phyloP scores from a whole-genome alignment of 768 basidiomycete species.

The Mycena alexandri region DNA sequence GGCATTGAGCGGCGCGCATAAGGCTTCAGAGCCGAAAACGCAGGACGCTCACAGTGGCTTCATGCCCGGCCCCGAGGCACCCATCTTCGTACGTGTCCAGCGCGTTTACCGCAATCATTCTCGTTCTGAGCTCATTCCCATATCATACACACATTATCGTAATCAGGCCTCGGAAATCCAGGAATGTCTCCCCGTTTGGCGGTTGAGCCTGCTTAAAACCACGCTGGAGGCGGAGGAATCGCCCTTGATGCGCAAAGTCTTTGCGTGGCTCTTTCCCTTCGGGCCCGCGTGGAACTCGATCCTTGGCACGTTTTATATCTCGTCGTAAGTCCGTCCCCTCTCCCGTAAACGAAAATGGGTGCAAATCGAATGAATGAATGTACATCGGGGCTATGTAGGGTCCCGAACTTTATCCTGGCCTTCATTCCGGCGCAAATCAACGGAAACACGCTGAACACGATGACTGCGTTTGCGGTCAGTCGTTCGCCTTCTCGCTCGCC shows the following conservation, averaged over 20 bases:
- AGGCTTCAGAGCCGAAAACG: background rate
- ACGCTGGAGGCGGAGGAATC: slow-evolving; percentile 74
- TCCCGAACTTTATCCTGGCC: slow-evolving; percentile 95
- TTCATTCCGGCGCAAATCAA: slow-evolving; percentile 93
- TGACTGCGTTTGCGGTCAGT: slow-evolving; percentile 93
- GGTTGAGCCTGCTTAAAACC: slow-evolving; percentile 69
- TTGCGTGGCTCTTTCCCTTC: slow-evolving; percentile 88
- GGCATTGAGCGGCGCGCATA: background rate
- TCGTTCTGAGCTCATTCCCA: background rate
- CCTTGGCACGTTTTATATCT: slow-evolving; percentile 95
- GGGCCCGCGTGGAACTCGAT: slow-evolving; percentile 92
- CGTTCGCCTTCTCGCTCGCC: background rate
- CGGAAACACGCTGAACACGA: slow-evolving; percentile 87
- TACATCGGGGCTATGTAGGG: slow-evolving; percentile 59
- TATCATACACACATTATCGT: background rate
- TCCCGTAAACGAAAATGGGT: no score
- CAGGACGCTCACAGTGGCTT: slow-evolving; percentile 18
- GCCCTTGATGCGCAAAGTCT: slow-evolving; percentile 83
- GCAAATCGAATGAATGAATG: no score
- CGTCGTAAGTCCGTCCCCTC: slow-evolving; percentile 79
- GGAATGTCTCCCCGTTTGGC: slow-evolving; percentile 34
- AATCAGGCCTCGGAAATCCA: slow-evolving; percentile 24
- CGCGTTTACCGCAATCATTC: background rate
- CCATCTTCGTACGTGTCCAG: slow-evolving; percentile 31
- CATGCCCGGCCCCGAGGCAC: slow-evolving; percentile 31